A percentile compares a stretch with the other conserved stretches of the same genome.
These are phyloP conservation scores for Trichoderma gamsii DNA, from an alignment of 495 filamentous ascomycete genomes.

Conservation along the genomic window DNA sequence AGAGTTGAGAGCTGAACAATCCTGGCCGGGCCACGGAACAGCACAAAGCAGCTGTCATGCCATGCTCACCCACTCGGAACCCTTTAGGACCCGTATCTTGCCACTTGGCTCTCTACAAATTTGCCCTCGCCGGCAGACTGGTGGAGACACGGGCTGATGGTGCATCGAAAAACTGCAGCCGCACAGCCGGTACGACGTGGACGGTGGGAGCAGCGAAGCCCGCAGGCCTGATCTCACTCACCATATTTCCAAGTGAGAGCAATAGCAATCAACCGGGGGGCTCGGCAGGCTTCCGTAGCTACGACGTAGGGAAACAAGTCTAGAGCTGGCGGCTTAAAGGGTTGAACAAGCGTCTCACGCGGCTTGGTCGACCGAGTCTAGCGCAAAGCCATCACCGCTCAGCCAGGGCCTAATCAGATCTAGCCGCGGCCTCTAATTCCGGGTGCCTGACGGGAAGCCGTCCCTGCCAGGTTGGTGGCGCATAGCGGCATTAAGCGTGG, in stretches of 20 bases:
- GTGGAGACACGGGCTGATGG: not conserved
- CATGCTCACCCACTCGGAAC: not conserved
- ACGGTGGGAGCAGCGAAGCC: not conserved
- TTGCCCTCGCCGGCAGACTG: not conserved
- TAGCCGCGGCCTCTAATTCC: not conserved
- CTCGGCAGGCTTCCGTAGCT: not conserved
- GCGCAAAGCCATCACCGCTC: not conserved
- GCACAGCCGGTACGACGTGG: not conserved
- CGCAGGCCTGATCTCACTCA: not conserved
- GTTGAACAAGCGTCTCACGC: not conserved
- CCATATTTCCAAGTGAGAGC: not conserved
- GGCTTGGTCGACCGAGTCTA: not conserved
- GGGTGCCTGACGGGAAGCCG: not conserved
- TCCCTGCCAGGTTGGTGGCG: conserved; percentile 3
- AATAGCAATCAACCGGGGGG: not conserved
- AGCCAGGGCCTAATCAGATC: not conserved
- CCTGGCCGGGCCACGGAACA: not conserved
- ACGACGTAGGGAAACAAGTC: not conserved
- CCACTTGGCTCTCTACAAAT: not conserved
- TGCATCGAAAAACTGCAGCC: not conserved
- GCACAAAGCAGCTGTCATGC: not conserved
- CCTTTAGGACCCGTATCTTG: not conserved
- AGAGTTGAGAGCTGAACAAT: not conserved
- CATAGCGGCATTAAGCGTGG: not conserved
- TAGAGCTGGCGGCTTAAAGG: not conserved